phyloP scores from a whole-genome alignment of 768 basidiomycete species.

The Termitomyces sp. region DNA sequence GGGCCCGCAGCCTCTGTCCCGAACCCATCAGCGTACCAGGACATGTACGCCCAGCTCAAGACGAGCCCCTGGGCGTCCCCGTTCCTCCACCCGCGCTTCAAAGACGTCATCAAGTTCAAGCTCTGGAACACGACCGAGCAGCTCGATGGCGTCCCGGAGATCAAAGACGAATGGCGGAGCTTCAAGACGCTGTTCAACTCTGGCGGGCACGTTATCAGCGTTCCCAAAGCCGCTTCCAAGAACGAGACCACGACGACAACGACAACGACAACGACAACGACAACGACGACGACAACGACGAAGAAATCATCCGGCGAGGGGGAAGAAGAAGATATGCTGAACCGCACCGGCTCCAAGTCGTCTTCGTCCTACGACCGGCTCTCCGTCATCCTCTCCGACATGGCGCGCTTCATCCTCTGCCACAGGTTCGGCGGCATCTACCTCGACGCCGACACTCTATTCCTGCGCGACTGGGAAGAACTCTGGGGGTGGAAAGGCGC shows the following conservation, averaged over 20 bases:
- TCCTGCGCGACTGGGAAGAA: conserved; percentile 95
- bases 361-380: conserved; percentile 84
- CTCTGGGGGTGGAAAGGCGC: conserved; percentile 94
- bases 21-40: conserved; percentile 67
- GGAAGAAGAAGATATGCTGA: conserved; percentile 44
- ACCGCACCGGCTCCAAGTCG: conserved; percentile 87
- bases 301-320: too few relatives aligned
- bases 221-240: too few relatives aligned
- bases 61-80: conserved; percentile 88
- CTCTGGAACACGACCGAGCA: conserved; percentile 98
- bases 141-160: conserved; percentile 79
- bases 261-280: conserved; percentile 3
- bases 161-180: conserved; percentile 82
- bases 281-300: too few relatives aligned
- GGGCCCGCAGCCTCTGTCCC: conserved; percentile 83
- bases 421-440: conserved; percentile 94
- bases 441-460: conserved; percentile 89
- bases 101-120: conserved; percentile 85
- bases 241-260: conserved; percentile 31
- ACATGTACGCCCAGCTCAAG: conserved; percentile 80
- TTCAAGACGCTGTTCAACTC: conserved; percentile 82
- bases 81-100: conserved; percentile 85
- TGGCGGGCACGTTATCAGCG: conserved; percentile 69
- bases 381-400: conserved; percentile 89
- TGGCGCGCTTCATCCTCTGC: conserved; percentile 93